Evolutionary conservation across 768 basidiomycete species (phyloP), one percentile per base, ranked within the genome.

Genomic region (Podaxis sp.): DNA sequence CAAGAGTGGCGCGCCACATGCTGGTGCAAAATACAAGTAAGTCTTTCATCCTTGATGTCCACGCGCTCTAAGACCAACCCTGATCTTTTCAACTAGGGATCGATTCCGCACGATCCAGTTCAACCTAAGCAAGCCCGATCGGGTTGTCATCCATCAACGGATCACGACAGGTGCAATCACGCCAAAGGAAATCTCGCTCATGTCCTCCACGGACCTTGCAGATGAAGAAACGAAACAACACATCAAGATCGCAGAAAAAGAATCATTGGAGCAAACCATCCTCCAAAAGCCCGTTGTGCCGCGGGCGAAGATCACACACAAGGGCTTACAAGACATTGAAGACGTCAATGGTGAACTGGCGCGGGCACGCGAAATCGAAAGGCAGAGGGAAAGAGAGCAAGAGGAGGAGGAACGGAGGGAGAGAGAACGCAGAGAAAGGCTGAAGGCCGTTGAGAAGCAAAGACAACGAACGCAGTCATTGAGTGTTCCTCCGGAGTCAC

Each of bases 301-400:
- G 58, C 80, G 82, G 68, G 83, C 83, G 37, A 96, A 95, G 74
- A 90, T 94, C 64, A 96, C 94, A 28, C 94, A 95, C 80, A 96
- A 96, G 76, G 94, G 94, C 57, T 76, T 95, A 65, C 89, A 95
- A 79, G 89, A 93, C 69, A 93, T 96, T 69, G 94, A 96, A 73
- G 88, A 87, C 72, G 75, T 88, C 59, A 84, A 85, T 67, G 88
- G 86, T 13, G 74, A 75, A 50, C 65, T 69, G 33, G 68, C 73
- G 62, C 74, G 70, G 52, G 56, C 66, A 55, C 77, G 76, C 65
- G 84, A 86, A 66, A 74, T 78, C 67, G 90, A 91, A 68, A 78
- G 80, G 51, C 83, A 87, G 67, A 80, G 80, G 56, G 84, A 85
- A 69, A 82, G 79, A 28, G 86, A 87, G 72, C 80, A 82, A 65